Conservation (phyloP, 2,329 filamentous ascomycete genomes). For the Neurospora crassa region DNA sequence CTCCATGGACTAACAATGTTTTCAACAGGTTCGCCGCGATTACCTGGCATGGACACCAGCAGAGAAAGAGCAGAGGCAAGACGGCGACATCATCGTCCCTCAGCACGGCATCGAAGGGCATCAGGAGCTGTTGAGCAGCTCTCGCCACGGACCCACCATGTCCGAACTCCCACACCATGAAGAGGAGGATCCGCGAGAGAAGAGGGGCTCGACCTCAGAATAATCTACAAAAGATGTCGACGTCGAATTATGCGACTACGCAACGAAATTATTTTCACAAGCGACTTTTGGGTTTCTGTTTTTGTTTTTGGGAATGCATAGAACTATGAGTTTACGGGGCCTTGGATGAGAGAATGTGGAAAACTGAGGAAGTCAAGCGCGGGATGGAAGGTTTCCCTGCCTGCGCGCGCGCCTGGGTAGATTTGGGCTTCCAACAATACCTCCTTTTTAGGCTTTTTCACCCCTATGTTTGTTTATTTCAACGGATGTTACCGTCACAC, state of each 20-base stretch:
- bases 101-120: constrained; percentile 67
- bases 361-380: background rate
- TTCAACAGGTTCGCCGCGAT: constrained; percentile 54
- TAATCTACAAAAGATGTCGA: background rate
- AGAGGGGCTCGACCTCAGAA: background rate
- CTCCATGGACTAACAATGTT: constrained; percentile 4
- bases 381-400: background rate
- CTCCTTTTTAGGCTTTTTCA: constrained; percentile 1
- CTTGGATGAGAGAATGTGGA: background rate
- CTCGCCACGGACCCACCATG: constrained; percentile 4
- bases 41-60: constrained; percentile 82
- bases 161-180: background rate
- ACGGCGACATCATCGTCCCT: constrained; percentile 50
- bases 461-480: constrained; percentile 1
- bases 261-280: background rate
- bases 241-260: background rate
- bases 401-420: background rate
- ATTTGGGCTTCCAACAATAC: background rate
- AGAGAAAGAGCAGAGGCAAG: constrained; percentile 51
- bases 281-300: background rate
- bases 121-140: constrained; percentile 40
- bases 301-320: background rate
- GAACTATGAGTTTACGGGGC: background rate
- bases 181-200: background rate
- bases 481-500: background rate